Evolutionary conservation across 441 rosid genomes (phyloP).

Genomic region (Macaranga tanarius): DNA sequence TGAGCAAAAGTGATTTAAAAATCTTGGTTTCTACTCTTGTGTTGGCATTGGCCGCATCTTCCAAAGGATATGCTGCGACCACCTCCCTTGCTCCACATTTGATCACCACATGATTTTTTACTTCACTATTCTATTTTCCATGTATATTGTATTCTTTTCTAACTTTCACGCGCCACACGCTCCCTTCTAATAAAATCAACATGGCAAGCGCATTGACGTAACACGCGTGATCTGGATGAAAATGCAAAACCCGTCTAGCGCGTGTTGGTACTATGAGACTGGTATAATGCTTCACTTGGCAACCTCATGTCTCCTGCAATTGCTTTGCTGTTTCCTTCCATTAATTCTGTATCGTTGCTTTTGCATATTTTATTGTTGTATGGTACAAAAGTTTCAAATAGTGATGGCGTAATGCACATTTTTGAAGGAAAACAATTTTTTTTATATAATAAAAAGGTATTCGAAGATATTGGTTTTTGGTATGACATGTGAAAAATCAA

Average conservation of each 20-base stretch:
- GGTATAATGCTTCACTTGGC: neutral
- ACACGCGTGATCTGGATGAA: neutral
- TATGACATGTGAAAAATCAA: neutral
- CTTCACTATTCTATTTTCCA: neutral
- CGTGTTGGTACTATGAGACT: neutral
- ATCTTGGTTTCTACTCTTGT: conserved; percentile 20
- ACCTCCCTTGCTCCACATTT: conserved; percentile 21
- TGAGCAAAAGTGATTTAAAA: neutral
- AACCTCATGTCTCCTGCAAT: neutral
- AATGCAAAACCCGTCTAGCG: neutral
- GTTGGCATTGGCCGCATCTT: conserved; percentile 39
- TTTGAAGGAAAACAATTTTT: too few relatives aligned
- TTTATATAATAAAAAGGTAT: neutral
- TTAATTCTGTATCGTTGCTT: neutral
- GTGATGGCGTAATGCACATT: too few relatives aligned
- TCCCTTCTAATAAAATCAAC: neutral
- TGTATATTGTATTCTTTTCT: neutral
- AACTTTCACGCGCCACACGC: conserved; percentile 16
- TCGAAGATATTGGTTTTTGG: neutral
- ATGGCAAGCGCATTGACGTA: neutral
- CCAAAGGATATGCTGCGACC: conserved; percentile 47
- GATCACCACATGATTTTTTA: conserved; percentile 12
- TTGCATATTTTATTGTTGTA: too few relatives aligned
- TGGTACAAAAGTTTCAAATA: too few relatives aligned
- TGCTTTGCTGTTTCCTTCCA: conserved; percentile 3